phyloP scores from a whole-genome alignment of 2,329 filamentous ascomycete genomes.

The Raffaelea ambrosiae region DNA sequence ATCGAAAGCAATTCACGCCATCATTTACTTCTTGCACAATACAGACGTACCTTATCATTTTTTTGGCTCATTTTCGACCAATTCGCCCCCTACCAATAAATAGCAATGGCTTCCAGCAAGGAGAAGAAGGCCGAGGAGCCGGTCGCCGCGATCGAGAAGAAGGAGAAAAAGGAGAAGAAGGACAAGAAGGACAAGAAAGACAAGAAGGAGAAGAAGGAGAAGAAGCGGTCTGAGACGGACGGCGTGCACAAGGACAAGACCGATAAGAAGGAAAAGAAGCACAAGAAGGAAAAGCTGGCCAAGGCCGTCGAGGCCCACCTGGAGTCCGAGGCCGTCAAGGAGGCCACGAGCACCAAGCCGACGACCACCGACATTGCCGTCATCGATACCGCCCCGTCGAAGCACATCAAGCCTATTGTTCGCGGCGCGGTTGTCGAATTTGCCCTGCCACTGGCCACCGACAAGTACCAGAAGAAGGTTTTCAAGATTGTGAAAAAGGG shows the following conservation, averaged over 20 bases:
- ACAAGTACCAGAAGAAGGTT: slow-evolving; percentile 64
- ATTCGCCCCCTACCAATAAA: too few relatives aligned
- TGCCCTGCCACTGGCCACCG: slow-evolving; percentile 70
- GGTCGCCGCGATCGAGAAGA: slow-evolving; percentile 3
- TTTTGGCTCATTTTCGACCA: too few relatives aligned
- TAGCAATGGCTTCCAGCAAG: slow-evolving; percentile 13
- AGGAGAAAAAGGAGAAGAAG: slow-evolving; percentile 12
- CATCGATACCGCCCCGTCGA: slow-evolving; percentile 35
- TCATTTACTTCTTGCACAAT: too few relatives aligned
- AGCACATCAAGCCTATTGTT: slow-evolving; percentile 24
- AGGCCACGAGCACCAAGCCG: slow-evolving; percentile 28
- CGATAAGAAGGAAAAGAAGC: slow-evolving; percentile 59
- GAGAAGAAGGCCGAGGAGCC: slow-evolving; percentile 13
- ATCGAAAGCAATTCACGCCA: too few relatives aligned
- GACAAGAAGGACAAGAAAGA: slow-evolving; percentile 19
- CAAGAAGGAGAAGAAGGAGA: slow-evolving; percentile 51
- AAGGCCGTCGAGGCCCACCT: slow-evolving; percentile 58
- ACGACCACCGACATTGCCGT: slow-evolving; percentile 35
- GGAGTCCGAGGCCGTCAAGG: slow-evolving; percentile 15
- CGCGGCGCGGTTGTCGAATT: slow-evolving; percentile 63
- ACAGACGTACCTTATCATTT: too few relatives aligned
- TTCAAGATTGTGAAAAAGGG: slow-evolving; percentile 56
- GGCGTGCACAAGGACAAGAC: slow-evolving; percentile 47
- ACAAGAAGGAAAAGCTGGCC: slow-evolving; percentile 65
- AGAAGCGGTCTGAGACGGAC: slow-evolving; percentile 45